Conservation (phyloP, 2,329 filamentous ascomycete species). For the Metarhizium anisopliae region DNA sequence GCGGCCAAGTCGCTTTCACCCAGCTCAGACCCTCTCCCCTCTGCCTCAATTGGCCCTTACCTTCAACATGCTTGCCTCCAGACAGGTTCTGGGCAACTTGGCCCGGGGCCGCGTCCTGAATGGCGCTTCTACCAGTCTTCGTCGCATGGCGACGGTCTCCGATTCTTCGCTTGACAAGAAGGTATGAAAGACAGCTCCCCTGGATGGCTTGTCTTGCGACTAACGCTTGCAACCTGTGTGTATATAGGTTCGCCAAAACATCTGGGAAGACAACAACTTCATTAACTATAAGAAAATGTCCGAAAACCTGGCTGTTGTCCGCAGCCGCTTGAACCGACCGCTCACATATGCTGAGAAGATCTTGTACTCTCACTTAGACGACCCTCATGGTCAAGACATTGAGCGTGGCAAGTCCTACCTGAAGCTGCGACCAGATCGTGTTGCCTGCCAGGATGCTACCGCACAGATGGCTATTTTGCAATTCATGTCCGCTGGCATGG, state of each 20-base stretch:
- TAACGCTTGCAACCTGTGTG: neutral
- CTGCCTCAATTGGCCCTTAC: constrained; percentile 22
- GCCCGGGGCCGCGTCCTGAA: constrained; percentile 51
- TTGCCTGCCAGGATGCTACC: constrained; percentile 98
- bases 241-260: constrained; percentile 80
- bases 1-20: constrained; percentile 11
- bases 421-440: constrained; percentile 92
- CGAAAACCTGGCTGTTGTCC: constrained; percentile 90
- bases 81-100: constrained; percentile 58
- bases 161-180: constrained; percentile 86
- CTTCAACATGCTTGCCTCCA: constrained; percentile 58
- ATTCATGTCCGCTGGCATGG: constrained; percentile 99
- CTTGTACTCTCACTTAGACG: constrained; percentile 95
- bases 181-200: constrained; percentile 36
- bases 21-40: constrained; percentile 17
- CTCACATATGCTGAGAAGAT: constrained; percentile 98
- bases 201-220: neutral
- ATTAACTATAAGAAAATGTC: constrained; percentile 99
- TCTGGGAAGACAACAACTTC: constrained; percentile 90
- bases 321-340: constrained; percentile 80
- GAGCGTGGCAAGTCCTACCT: constrained; percentile 93
- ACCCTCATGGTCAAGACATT: constrained; percentile 92
- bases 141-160: constrained; percentile 74
- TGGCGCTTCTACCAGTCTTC: constrained; percentile 50
- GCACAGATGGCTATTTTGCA: constrained; percentile 99